phyloP scores from a whole-genome alignment of 306 rosid species.

The Corylus avellana region DNA sequence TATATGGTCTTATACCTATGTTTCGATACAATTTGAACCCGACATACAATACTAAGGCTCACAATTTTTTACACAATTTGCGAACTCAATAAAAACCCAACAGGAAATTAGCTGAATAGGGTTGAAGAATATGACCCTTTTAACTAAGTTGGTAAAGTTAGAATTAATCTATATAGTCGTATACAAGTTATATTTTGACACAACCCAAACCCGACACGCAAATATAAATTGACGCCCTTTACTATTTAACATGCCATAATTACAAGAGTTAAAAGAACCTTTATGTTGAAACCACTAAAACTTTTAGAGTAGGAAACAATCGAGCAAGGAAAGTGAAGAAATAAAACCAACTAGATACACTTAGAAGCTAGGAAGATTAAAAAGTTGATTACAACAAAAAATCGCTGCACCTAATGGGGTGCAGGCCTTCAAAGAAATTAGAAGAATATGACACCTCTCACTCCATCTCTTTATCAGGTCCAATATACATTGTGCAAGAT shows the following conservation, averaged over 20 bases:
- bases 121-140: too few species aligned
- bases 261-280: not conserved
- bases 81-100: too few species aligned
- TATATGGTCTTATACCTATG: too few species aligned
- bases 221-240: too few species aligned
- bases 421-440: slow-evolving; percentile 18
- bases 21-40: too few species aligned
- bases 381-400: slow-evolving; percentile 1
- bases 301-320: not conserved
- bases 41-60: too few species aligned
- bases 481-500: slow-evolving; percentile 64
- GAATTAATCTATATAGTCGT: too few species aligned
- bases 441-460: slow-evolving; percentile 25
- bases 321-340: not conserved
- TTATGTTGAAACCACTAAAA: not conserved
- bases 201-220: too few species aligned
- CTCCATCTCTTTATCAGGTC: slow-evolving; percentile 73
- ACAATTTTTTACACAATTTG: too few species aligned
- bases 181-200: too few species aligned
- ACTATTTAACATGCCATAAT: not conserved
- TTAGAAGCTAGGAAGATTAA: not conserved
- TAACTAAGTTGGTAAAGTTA: too few species aligned
- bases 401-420: slow-evolving; percentile 13
- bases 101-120: too few species aligned
- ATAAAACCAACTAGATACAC: not conserved